phyloP scores from a whole-genome alignment of 2,329 filamentous ascomycete genomes.

The Macrophomina tecta region DNA sequence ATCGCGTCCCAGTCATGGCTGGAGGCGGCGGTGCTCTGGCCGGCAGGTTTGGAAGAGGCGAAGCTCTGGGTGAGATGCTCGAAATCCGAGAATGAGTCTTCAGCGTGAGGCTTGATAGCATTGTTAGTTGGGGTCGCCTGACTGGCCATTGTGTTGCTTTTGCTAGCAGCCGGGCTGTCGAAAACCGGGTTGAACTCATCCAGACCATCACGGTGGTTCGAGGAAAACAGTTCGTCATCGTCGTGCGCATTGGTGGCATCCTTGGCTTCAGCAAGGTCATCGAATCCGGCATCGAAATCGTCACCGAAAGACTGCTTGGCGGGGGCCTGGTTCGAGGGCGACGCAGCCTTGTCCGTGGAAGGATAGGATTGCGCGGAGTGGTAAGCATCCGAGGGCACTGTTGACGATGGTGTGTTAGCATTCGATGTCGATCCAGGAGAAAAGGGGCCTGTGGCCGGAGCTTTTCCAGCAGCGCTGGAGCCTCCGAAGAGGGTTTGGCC shows the following conservation, averaged over 20 bases:
- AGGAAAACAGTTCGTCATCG: constrained; percentile 79
- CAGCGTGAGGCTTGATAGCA: constrained; percentile 32
- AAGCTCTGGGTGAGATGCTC: constrained; percentile 51
- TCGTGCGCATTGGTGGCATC: constrained; percentile 69
- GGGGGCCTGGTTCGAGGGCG: constrained; percentile 29
- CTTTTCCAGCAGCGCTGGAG: constrained; percentile 40
- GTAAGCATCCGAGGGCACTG: constrained; percentile 50
- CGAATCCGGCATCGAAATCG: constrained; percentile 80
- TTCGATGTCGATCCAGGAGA: constrained; percentile 47
- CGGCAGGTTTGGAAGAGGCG: constrained; percentile 43
- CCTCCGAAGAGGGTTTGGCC: constrained; percentile 49
- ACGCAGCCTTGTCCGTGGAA: constrained; percentile 38
- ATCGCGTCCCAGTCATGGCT: constrained; percentile 93
- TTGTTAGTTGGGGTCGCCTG: constrained; percentile 47
- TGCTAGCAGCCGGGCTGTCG: constrained; percentile 66
- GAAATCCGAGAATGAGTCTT: constrained; percentile 59
- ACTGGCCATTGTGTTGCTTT: constrained; percentile 54
- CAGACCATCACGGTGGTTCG: constrained; percentile 64
- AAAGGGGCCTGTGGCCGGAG: constrained; percentile 30
- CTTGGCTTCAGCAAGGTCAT: constrained; percentile 82
- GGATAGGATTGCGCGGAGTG: constrained; percentile 49
- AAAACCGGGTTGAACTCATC: constrained; percentile 85
- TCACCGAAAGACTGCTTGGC: constrained; percentile 64
- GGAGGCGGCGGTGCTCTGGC: constrained; percentile 47
- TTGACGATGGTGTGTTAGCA: constrained; percentile 46